Evolutionary conservation across 2,329 filamentous ascomycete species (phyloP).

Genomic region (Aureobasidium namibiae): DNA sequence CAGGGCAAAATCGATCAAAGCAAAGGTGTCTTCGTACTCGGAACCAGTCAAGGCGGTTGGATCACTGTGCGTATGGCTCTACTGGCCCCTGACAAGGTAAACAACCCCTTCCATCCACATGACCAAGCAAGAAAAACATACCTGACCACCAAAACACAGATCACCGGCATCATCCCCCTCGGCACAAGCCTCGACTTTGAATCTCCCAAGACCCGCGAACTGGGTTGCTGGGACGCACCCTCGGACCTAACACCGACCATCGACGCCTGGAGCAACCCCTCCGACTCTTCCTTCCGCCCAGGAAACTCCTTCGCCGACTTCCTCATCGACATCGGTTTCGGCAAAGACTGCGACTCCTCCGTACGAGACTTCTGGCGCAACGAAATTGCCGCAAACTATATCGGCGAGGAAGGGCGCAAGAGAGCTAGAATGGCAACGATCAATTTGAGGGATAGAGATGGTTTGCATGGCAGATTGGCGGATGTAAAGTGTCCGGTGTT

Average conservation of each 20-base stretch:
- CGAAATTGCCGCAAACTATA: slow-evolving; percentile 38
- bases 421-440: slow-evolving; percentile 42
- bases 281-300: slow-evolving; percentile 36
- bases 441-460: slow-evolving; percentile 42
- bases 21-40: slow-evolving; percentile 33
- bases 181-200: slow-evolving; percentile 47
- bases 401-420: slow-evolving; percentile 41
- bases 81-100: slow-evolving; percentile 40
- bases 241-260: slow-evolving; percentile 29
- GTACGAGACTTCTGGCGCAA: slow-evolving; percentile 36
- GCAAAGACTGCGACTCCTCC: slow-evolving; percentile 29
- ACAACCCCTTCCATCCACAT: not conserved
- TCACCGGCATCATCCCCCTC: slow-evolving; percentile 43
- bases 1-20: slow-evolving; percentile 25
- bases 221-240: slow-evolving; percentile 42
- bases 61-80: slow-evolving; percentile 45
- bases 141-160: slow-evolving; percentile 25
- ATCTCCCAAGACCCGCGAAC: slow-evolving; percentile 32
- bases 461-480: slow-evolving; percentile 35
- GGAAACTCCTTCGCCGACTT: slow-evolving; percentile 36
- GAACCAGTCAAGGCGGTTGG: slow-evolving; percentile 49
- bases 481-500: slow-evolving; percentile 45
- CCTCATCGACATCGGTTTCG: slow-evolving; percentile 41
- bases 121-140: too few species aligned
- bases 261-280: slow-evolving; percentile 29